These are phyloP conservation scores for Kalmusia sp. DNA, from an alignment of 2,329 filamentous ascomycete species.

Conservation along the genomic window DNA sequence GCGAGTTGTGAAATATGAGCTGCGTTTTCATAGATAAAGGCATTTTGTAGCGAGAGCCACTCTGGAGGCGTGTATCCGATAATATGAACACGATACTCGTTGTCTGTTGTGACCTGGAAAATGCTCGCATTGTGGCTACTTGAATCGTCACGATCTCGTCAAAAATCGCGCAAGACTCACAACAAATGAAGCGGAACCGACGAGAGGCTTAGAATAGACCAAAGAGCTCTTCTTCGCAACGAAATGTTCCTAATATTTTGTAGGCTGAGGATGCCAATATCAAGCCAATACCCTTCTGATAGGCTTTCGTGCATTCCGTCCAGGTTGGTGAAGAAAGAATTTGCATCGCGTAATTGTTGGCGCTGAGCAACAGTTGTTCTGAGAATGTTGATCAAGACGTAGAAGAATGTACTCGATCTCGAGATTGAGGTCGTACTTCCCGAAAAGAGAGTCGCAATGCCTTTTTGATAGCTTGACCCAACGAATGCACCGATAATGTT, in stretches of 20 bases:
- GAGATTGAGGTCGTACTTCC: neutral
- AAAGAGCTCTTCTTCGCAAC: neutral
- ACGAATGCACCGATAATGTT: neutral
- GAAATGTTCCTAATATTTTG: neutral
- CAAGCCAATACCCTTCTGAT: conserved; percentile 26
- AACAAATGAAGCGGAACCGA: conserved; percentile 9
- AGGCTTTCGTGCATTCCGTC: conserved; percentile 16
- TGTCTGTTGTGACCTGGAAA: neutral
- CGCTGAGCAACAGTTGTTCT: conserved; percentile 28
- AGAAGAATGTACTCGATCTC: neutral
- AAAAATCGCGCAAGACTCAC: neutral
- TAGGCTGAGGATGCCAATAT: conserved; percentile 8
- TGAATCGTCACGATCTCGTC: neutral
- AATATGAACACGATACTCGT: neutral
- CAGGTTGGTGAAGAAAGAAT: conserved; percentile 18
- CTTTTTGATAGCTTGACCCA: neutral
- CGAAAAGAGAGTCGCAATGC: neutral
- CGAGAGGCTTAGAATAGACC: conserved; percentile 2
- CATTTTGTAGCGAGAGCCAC: no score
- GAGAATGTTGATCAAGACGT: conserved; percentile 50
- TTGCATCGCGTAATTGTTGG: conserved; percentile 21
- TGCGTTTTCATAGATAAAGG: no score
- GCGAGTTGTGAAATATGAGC: no score
- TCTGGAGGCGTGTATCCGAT: neutral
- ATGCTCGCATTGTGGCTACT: neutral